Evolutionary conservation across 192 early-diverging fungal genomes (phyloP), one percentile per base, ranked within the genome.

Genomic region (Coemansia aciculifera): DNA sequence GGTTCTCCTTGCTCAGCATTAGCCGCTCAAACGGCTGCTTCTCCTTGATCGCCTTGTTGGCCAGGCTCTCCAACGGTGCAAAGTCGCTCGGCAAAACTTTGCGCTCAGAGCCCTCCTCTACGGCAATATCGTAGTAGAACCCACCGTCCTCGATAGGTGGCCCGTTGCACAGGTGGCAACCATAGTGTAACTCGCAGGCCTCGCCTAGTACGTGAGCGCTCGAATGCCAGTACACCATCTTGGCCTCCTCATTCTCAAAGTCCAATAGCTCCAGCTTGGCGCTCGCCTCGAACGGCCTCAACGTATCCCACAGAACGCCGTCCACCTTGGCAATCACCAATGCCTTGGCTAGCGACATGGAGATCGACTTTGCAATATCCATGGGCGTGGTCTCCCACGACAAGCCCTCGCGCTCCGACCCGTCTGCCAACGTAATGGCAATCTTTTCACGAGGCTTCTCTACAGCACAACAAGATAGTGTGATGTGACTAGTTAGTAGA

Each of bases 201-300:
- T 98, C 95, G 61, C 97, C 97, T 63, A 99, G 79, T 74, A 98
- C 91, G 82, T 98, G 96, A 10, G 97, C 97, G 65, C 91, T 93
- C 27, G 96, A 98, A 85, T 98, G 97, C 97, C 97, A 99, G 84
- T 93, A 99, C 27, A 99, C 97, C 83, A 83, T 86, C 82, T 93
- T 93, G 62, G 91, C 97, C 71, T 98, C 96, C 36, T 90, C 87
- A 48, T 92, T 78, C 64, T 98, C 95, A 86, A 99, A 99, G 75
- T 95, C 95, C 38, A 99, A 82, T 38, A 99, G 86, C 80, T 98
- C 92, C 57, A 98, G 83, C 68, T 70, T 76, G 78, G 91, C 91
- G 21, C 87, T 89, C 27, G 68, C 63, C 83, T 98, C 96, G 9
- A 99, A 73, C 27, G 95, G 95, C 59, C 97, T 87, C 67, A 85